Evolutionary conservation across 2,329 filamentous ascomycete species (phyloP), one percentile per base, ranked within the genome.

Genomic region (Penicillium brasilianum): DNA sequence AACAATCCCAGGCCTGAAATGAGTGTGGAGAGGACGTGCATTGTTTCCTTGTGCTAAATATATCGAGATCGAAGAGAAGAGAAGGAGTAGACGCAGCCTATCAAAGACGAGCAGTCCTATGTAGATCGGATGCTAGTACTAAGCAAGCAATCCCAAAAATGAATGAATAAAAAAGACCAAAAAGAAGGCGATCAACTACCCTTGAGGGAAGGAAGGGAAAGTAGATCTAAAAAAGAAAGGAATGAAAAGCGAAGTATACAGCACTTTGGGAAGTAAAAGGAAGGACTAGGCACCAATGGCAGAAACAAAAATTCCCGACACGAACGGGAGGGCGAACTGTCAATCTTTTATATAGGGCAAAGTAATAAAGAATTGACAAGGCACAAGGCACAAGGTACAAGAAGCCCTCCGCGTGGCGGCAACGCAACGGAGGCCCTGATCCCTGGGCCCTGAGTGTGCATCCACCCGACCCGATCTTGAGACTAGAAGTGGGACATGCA

Each of bases 1-100:
- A 75, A 69, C n/a, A 76, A 66, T 48, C 69, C 70, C 56, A 74
- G 43, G 28, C 66, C 56, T 10, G 72, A 66, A 65, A 75, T 43
- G 44, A 76, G 60, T 13, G 69, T 69, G 7, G 69, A 69, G 18
- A 68, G 46, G 61, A 67, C 36, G 32, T 69, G 71, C 75, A 77
- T 77, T 25, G 55, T 66, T 60, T 36, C 37, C 39, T 58, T 22
- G 25, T 59, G 52, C 43, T 46, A 36, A 44, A 58, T 55, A 46
- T 6, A 56, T 53, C 30, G 50, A 37, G 43, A 58, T 43, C 43
- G 49, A 28, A 28, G 3, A 3, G 25, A 61, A 59, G 25, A 22
- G 32, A 57, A 56, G 22, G 51, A 58, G 55, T 48, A 36, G 53
- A 63, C 20, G 25, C 16, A 25, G 61, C 65, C 60, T 69, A 41